Conservation (phyloP, 306 rosid genomes). For the Malus sieversii region DNA sequence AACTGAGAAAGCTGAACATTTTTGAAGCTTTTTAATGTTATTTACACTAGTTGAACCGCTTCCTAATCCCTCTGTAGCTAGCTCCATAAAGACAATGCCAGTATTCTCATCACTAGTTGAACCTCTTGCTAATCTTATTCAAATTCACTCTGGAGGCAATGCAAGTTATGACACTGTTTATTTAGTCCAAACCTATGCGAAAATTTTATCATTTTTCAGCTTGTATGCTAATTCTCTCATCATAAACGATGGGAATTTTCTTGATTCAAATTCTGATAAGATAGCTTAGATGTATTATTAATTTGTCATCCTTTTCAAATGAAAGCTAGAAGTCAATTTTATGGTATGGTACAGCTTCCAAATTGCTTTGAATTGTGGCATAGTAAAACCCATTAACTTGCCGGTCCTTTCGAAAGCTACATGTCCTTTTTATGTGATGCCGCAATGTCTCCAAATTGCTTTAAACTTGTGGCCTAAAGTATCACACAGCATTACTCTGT, state of each 20-base stretch:
- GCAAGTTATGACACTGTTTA: not conserved
- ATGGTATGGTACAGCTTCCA: not conserved
- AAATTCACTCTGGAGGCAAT: not conserved
- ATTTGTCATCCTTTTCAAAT: not conserved
- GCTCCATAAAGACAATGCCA: not conserved
- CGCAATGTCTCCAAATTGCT: not conserved
- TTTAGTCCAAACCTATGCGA: not conserved
- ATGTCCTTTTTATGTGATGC: not conserved
- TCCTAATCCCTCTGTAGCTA: not conserved
- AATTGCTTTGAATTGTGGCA: not conserved
- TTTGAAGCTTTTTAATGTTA: not conserved
- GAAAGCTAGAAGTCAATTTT: not conserved
- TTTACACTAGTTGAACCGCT: not conserved
- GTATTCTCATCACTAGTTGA: not conserved
- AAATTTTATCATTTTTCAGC: not conserved
- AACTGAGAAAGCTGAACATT: not conserved
- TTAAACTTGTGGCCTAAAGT: slow-evolving; percentile 4
- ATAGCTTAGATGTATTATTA: not conserved
- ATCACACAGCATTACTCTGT: not conserved
- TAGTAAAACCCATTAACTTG: too few relatives aligned
- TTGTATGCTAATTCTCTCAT: not conserved
- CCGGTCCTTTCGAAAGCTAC: not conserved
- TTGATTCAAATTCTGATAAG: not conserved
- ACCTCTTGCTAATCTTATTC: not conserved
- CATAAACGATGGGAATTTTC: not conserved